Base-by-base conservation (phyloP, 768 basidiomycete species). In the Naganishia friedmannii region DNA sequence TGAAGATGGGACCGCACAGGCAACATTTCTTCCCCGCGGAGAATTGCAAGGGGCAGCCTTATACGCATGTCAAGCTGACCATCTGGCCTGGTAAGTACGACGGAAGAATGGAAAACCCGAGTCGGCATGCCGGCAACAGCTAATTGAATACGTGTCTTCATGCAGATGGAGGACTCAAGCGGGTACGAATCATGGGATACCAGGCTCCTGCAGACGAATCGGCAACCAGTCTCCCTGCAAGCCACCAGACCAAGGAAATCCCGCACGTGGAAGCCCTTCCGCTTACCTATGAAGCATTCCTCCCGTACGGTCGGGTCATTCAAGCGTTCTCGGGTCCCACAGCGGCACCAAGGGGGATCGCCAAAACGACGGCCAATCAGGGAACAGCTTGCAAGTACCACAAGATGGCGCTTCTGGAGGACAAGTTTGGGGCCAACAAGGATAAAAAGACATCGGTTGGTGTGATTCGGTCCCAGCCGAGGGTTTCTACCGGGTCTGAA, bases 301-400 rank as follows among this genome's bases (percentile, higher is more conserved):
- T 86, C 26, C 86, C 91, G 0, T 99, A 89, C 81, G 96, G 96
- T 0, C 86, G 91, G 75, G 93, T 98, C 66, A 85, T 97, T 58
- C 92, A 98, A 82, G 93, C 89, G 1, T 96, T 90, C 78, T 83
- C 84, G 0, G 87, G 90, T 75, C 84, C 85, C 53, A 79, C 85
- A 17, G 85, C 88, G 15, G 88, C 86, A 6, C 86, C 92, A 0
- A 87, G 86, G 63, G 87, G 85, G 10, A 86, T 86, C 46, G 46
- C 72, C 12, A 87, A 86, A 75, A 85, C 92, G 66, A 83, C 85
- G 28, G 93, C 92, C 32, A 98, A 98, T 80, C 89, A 86, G 73
- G 93, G 91, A 51, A 91, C 92, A 3, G 96, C 96, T 0, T 85
- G 82, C 75, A 99, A 99, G 81, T 97, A 90, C 82, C 93, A 98